Evolutionary conservation across 495 filamentous ascomycete species (phyloP).

Genomic region (Pseudoneurospora amorphoporcata): DNA sequence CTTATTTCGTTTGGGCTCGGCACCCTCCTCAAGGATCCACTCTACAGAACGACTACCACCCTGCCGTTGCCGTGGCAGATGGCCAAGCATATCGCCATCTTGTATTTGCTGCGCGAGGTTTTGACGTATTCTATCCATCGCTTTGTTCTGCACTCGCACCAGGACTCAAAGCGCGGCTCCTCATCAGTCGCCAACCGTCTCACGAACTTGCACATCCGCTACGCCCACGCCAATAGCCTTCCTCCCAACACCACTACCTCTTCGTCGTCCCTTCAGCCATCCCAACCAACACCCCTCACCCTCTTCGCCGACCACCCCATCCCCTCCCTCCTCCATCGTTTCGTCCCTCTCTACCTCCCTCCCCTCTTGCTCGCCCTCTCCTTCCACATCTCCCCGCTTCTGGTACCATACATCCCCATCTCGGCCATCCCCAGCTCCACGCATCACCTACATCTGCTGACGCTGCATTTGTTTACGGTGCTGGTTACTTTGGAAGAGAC

Average conservation of each 20-base stretch:
- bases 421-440: constrained; percentile 27
- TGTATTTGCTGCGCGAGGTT: constrained; percentile 48
- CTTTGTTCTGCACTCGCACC: constrained; percentile 49
- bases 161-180: constrained; percentile 13
- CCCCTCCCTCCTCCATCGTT: constrained; percentile 56
- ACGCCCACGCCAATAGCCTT: constrained; percentile 8
- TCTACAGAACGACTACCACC: constrained; percentile 16
- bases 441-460: constrained; percentile 71
- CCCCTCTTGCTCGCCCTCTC: constrained; percentile 26
- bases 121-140: constrained; percentile 65
- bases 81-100: constrained; percentile 50
- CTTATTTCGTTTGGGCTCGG: constrained; percentile 30
- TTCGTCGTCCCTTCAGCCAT: constrained; percentile 41
- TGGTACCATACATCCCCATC: neutral
- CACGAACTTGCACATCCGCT: neutral
- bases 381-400: neutral
- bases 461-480: constrained; percentile 60
- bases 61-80: constrained; percentile 43
- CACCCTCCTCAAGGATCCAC: constrained; percentile 10
- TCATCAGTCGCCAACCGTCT: constrained; percentile 26
- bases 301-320: constrained; percentile 67
- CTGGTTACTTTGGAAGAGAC: constrained; percentile 67
- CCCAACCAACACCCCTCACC: constrained; percentile 28
- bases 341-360: constrained; percentile 66
- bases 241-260: constrained; percentile 37